phyloP scores from a whole-genome alignment of 805 yeast genomes.

The Candida maris region DNA sequence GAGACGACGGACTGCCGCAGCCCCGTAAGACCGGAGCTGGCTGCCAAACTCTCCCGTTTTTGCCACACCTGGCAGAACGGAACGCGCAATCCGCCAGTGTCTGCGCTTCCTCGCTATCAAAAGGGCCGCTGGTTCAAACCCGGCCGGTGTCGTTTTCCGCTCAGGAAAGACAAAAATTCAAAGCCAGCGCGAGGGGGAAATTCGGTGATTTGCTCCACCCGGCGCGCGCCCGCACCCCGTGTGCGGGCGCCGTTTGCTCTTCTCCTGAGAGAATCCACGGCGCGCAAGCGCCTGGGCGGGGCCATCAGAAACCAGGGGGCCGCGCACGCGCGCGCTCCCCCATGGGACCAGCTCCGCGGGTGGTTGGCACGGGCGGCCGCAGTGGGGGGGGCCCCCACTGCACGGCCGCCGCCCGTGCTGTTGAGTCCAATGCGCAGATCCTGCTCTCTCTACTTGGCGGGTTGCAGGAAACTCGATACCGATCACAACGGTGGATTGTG shows the following conservation, averaged over 20 bases:
- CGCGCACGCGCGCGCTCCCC: background rate
- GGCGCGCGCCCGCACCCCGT: background rate
- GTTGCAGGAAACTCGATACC: slow-evolving; percentile 36
- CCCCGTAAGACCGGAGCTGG: too few relatives aligned
- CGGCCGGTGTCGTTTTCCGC: too few relatives aligned
- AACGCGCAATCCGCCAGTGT: slow-evolving; percentile 22
- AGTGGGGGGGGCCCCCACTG: slow-evolving; percentile 33
- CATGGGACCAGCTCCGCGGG: slow-evolving; percentile 38
- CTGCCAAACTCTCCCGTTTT: slow-evolving; percentile 5
- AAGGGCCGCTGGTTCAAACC: slow-evolving; percentile 16
- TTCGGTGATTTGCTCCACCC: slow-evolving; percentile 37
- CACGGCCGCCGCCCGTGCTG: slow-evolving; percentile 31
- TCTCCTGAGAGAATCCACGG: slow-evolving; percentile 36
- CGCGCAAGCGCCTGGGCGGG: slow-evolving; percentile 38
- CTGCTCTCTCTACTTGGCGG: slow-evolving; percentile 7
- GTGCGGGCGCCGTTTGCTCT: slow-evolving; percentile 10
- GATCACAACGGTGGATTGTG: slow-evolving; percentile 32
- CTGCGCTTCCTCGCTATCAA: slow-evolving; percentile 36
- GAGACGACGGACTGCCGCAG: too few relatives aligned
- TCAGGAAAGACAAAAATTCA: too few relatives aligned
- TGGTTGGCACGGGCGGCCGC: slow-evolving; percentile 29
- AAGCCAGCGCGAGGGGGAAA: slow-evolving; percentile 41
- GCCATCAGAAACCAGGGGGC: slow-evolving; percentile 32
- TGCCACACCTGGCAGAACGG: slow-evolving; percentile 16
- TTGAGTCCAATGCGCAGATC: slow-evolving; percentile 40